Evolutionary conservation across 1,139 yeast species (phyloP).

Genomic region (Arxiozyma telluris): DNA sequence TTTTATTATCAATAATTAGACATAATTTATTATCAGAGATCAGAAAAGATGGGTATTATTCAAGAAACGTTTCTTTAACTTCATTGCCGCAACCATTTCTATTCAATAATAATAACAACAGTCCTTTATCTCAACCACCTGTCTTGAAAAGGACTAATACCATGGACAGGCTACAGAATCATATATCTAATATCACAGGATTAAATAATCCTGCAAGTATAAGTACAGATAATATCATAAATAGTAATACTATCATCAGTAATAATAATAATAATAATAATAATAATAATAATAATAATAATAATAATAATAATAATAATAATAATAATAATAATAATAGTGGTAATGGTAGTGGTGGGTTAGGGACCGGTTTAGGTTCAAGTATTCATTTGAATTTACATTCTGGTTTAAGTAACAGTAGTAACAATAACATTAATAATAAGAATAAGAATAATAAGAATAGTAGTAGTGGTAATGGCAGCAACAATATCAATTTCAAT

Average conservation of each 20-base stretch:
- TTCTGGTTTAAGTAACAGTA: background rate
- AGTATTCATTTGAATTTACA: background rate
- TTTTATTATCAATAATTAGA: constrained; percentile 13
- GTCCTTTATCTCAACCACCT: background rate
- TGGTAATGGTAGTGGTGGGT: background rate
- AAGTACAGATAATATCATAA: background rate
- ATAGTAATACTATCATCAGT: too few species aligned
- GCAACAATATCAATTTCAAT: background rate
- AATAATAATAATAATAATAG: too few species aligned
- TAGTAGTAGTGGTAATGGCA: background rate
- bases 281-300: background rate
- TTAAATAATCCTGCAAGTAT: background rate
- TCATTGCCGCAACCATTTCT: constrained; percentile 7
- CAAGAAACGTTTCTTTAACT: constrained; percentile 20
- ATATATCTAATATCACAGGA: background rate
- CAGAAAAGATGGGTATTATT: constrained; percentile 21
- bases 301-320: too few species aligned
- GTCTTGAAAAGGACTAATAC: constrained; percentile 2
- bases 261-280: background rate
- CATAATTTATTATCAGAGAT: constrained; percentile 25
- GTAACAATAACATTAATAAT: background rate
- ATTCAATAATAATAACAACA: background rate
- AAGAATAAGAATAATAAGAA: background rate
- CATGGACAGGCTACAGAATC: constrained; percentile 1
- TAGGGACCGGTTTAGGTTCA: constrained; percentile 1